These are phyloP conservation scores for Taphrina flavorubra DNA, from an alignment of 1,139 yeast species.

Conservation along the genomic window DNA sequence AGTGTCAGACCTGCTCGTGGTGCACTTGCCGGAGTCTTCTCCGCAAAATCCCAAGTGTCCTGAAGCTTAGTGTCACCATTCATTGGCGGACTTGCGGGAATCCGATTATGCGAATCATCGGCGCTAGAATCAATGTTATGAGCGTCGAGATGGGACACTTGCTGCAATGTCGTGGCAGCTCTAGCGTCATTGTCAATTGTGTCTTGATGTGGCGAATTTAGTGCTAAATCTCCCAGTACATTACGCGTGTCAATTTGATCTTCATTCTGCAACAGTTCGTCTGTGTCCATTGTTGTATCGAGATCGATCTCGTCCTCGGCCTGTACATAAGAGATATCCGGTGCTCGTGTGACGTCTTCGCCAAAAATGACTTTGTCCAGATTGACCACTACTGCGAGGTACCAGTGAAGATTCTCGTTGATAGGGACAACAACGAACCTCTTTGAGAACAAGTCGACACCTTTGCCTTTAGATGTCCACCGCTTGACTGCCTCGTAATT, in stretches of 20 bases:
- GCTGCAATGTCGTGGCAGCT: neutral
- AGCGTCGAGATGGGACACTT: neutral
- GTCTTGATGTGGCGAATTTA: neutral
- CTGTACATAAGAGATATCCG: conserved; percentile 19
- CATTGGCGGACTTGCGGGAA: neutral
- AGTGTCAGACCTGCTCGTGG: neutral
- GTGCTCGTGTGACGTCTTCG: conserved; percentile 14
- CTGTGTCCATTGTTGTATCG: neutral
- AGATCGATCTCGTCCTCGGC: conserved; percentile 17
- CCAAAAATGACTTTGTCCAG: conserved; percentile 48
- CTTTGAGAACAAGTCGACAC: conserved; percentile 65
- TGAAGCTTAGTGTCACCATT: neutral
- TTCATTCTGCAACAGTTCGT: neutral
- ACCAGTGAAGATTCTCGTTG: conserved; percentile 82
- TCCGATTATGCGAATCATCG: neutral
- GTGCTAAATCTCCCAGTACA: neutral
- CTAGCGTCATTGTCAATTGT: neutral
- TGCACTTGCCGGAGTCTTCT: neutral
- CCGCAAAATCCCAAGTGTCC: neutral
- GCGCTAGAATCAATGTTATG: neutral
- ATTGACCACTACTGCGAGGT: conserved; percentile 70
- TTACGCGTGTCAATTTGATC: conserved; percentile 12
- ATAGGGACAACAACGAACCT: conserved; percentile 78
- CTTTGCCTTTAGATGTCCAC: conserved; percentile 68
- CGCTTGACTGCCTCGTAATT: conserved; percentile 70